A percentile compares a stretch with the other conserved stretches of the same genome.
phyloP scores from a whole-genome alignment of 164 flowering plant species.

The Chloranthus sessilifolius region DNA sequence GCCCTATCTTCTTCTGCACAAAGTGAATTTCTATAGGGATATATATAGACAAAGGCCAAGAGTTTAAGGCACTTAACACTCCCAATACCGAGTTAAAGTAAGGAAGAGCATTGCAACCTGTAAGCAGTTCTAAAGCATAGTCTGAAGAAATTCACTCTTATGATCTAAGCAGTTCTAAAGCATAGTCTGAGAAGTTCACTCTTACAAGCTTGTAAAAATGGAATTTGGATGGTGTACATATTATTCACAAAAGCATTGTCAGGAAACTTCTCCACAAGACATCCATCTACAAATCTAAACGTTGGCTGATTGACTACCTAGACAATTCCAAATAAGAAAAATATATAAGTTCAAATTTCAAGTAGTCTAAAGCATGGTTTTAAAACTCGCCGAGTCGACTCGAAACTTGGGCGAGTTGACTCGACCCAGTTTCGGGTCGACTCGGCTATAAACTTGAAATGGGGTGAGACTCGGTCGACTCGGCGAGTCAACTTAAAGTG shows the following conservation, averaged over 20 bases:
- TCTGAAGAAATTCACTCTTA: constrained; percentile 34
- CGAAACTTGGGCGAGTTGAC: too few species aligned
- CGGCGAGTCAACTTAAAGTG: too few species aligned
- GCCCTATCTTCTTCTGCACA: constrained; percentile 35
- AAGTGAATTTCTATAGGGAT: constrained; percentile 71
- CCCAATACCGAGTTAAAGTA: constrained; percentile 68
- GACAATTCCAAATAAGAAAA: neutral
- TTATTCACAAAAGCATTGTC: constrained; percentile 30
- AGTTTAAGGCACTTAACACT: constrained; percentile 43
- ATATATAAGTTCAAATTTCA: neutral
- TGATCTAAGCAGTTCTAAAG: too few species aligned
- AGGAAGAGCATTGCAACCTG: constrained; percentile 44
- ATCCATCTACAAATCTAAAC: constrained; percentile 42
- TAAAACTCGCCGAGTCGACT: too few species aligned
- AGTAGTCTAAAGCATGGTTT: too few species aligned
- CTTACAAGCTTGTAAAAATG: constrained; percentile 25
- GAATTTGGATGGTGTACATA: constrained; percentile 24
- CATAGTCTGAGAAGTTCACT: constrained; percentile 32
- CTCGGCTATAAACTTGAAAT: too few species aligned
- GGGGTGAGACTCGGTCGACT: too few species aligned
- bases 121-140: constrained; percentile 48
- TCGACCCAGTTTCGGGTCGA: too few species aligned
- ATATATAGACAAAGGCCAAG: constrained; percentile 64
- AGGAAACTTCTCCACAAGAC: constrained; percentile 30
- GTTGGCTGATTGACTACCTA: constrained; percentile 60